Percentiles rank a stretch among this genome's conserved stretches.
These are phyloP conservation scores for Tylopilus sp. DNA, from an alignment of 768 basidiomycete species.

Conservation along the genomic window DNA sequence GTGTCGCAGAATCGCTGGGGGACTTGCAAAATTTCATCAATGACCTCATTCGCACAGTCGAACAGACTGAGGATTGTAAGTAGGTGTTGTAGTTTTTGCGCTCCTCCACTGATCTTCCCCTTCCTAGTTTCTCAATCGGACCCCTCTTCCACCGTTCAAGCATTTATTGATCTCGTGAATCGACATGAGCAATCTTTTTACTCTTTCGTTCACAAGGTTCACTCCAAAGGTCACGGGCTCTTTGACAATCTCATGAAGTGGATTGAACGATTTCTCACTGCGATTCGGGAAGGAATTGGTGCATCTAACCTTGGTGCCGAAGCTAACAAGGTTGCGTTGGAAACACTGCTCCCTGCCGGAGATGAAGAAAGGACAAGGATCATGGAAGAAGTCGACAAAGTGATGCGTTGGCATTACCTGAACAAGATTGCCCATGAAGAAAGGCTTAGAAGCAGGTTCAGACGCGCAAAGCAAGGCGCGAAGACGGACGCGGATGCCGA, in stretches of 20 bases:
- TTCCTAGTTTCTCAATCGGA: conserved; percentile 74
- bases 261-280: conserved; percentile 92
- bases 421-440: conserved; percentile 91
- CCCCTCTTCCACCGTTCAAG: conserved; percentile 82
- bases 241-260: conserved; percentile 95
- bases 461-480: conserved; percentile 45
- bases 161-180: conserved; percentile 89
- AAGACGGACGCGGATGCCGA: conserved; percentile 55
- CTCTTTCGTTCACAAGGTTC: conserved; percentile 96
- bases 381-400: conserved; percentile 81
- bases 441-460: conserved; percentile 84
- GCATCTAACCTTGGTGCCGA: conserved; percentile 17
- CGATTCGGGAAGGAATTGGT: conserved; percentile 86
- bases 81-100: conserved; percentile 8
- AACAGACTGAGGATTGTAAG: conserved; percentile 85
- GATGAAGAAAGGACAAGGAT: conserved; percentile 74
- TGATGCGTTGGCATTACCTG: conserved; percentile 91
- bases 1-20: conserved; percentile 88
- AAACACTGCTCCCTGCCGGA: conserved; percentile 83
- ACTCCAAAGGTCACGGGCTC: conserved; percentile 91
- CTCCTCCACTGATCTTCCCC: conserved; percentile 1
- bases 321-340: conserved; percentile 59
- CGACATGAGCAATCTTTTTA: conserved; percentile 97
- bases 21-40: conserved; percentile 94
- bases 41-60: conserved; percentile 93